Conservation (phyloP, 2,329 filamentous ascomycete genomes). For the Spiromastix sp. region DNA sequence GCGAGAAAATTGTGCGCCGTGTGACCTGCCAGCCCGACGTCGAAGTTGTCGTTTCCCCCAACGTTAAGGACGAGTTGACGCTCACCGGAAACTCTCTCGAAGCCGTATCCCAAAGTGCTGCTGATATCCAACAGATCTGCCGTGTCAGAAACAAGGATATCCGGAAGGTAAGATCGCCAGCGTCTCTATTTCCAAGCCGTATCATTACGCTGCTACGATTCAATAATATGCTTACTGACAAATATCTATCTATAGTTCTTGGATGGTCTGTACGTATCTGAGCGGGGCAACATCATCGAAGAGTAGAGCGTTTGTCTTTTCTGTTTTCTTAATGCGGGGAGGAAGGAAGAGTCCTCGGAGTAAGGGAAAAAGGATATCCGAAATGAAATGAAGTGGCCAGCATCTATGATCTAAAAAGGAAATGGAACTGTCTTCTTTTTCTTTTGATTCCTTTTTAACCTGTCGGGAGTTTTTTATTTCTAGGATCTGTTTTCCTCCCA, state of each 20-base stretch:
- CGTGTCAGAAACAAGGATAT: constrained; percentile 99
- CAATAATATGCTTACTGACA: constrained; percentile 4
- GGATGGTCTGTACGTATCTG: constrained; percentile 99
- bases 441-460: too few species aligned
- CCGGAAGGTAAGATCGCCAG: constrained; percentile 63
- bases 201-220: not conserved
- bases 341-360: too few species aligned
- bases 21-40: constrained; percentile 86
- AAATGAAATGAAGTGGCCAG: too few species aligned
- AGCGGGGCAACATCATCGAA: constrained; percentile 89
- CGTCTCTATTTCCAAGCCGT: constrained; percentile 1
- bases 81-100: constrained; percentile 91
- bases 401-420: too few species aligned
- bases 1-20: constrained; percentile 97
- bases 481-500: too few species aligned
- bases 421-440: too few species aligned
- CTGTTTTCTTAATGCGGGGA: constrained; percentile 23
- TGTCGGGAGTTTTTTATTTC: too few species aligned
- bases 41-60: constrained; percentile 77
- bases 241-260: constrained; percentile 60
- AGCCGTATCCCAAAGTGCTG: constrained; percentile 92
- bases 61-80: constrained; percentile 95
- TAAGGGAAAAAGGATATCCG: too few species aligned
- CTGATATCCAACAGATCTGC: constrained; percentile 99
- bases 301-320: constrained; percentile 28